These are phyloP conservation scores for Pythium plurisporium DNA, from an alignment of 352 stramenopile genomes.

Conservation along the genomic window DNA sequence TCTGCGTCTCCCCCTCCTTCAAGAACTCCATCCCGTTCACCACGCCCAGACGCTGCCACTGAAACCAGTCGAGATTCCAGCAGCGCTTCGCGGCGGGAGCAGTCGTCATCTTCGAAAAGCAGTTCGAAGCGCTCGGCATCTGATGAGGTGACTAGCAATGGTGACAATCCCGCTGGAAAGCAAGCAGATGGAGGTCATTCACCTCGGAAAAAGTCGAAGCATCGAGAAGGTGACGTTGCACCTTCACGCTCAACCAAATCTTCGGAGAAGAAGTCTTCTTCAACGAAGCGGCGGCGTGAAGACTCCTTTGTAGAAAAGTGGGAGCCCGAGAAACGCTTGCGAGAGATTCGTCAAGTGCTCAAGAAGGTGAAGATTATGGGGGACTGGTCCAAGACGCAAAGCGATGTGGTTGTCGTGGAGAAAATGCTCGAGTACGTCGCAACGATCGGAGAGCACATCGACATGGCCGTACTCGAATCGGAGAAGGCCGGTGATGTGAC, in stretches of 20 bases:
- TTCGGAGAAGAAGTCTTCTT: slow-evolving; percentile 7
- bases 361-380: slow-evolving; percentile 88
- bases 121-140: slow-evolving; percentile 17
- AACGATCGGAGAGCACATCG: slow-evolving; percentile 75
- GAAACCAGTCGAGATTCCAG: slow-evolving; percentile 34
- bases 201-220: slow-evolving; percentile 34
- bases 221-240: slow-evolving; percentile 32
- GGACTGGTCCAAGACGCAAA: slow-evolving; percentile 75
- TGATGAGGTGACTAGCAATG: slow-evolving; percentile 25
- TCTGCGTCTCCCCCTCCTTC: slow-evolving; percentile 23
- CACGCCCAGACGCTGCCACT: slow-evolving; percentile 28
- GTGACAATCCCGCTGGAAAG: slow-evolving; percentile 19
- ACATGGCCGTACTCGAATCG: slow-evolving; percentile 60
- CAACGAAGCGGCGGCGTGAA: slow-evolving; percentile 35
- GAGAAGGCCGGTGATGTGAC: slow-evolving; percentile 20
- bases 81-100: slow-evolving; percentile 9
- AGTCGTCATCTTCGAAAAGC: not conserved
- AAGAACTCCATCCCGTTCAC: not conserved
- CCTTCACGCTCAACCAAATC: slow-evolving; percentile 1
- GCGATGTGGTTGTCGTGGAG: slow-evolving; percentile 79
- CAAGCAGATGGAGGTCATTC: slow-evolving; percentile 5
- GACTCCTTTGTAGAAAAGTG: slow-evolving; percentile 71
- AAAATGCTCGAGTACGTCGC: slow-evolving; percentile 86
- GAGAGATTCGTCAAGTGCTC: slow-evolving; percentile 70
- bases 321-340: slow-evolving; percentile 69